A percentile compares a stretch with the other conserved stretches of the same genome.
Conservation (phyloP, 495 filamentous ascomycete genomes). For the Trichoderma reesei region DNA sequence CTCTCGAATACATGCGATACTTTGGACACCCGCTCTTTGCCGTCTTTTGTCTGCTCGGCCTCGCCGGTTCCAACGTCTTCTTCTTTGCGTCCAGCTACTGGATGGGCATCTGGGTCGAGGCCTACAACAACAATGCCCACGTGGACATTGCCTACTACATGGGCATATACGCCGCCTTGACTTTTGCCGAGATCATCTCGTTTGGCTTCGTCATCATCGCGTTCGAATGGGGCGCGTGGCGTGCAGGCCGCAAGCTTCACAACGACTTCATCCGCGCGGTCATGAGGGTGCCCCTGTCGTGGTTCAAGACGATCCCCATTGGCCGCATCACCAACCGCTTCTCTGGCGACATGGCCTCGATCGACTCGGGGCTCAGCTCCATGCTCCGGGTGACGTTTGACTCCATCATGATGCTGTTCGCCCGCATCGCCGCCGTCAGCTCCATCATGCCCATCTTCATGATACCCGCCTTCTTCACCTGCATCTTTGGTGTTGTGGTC, state of each 20-base stretch:
- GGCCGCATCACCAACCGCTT: slow-evolving; percentile 51
- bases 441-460: slow-evolving; percentile 42
- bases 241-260: slow-evolving; percentile 37
- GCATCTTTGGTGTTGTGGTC: slow-evolving; percentile 30
- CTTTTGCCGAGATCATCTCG: slow-evolving; percentile 24
- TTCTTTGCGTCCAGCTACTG: slow-evolving; percentile 28
- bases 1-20: slow-evolving; percentile 30
- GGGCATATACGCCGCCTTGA: slow-evolving; percentile 26
- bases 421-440: slow-evolving; percentile 36
- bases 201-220: slow-evolving; percentile 22
- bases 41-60: slow-evolving; percentile 21
- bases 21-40: slow-evolving; percentile 27
- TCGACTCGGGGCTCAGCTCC: slow-evolving; percentile 28
- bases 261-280: slow-evolving; percentile 33
- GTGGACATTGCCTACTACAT: slow-evolving; percentile 28
- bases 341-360: slow-evolving; percentile 39
- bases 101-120: slow-evolving; percentile 45
- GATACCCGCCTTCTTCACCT: slow-evolving; percentile 32
- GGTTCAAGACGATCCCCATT: slow-evolving; percentile 45
- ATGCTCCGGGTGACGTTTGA: slow-evolving; percentile 32
- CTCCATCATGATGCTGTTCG: slow-evolving; percentile 26
- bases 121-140: slow-evolving; percentile 25
- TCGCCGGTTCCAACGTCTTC: slow-evolving; percentile 19
- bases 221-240: slow-evolving; percentile 34
- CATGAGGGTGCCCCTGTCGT: slow-evolving; percentile 41